Conservation (phyloP, 768 basidiomycete genomes). For the Lactarius akahatsu region DNA sequence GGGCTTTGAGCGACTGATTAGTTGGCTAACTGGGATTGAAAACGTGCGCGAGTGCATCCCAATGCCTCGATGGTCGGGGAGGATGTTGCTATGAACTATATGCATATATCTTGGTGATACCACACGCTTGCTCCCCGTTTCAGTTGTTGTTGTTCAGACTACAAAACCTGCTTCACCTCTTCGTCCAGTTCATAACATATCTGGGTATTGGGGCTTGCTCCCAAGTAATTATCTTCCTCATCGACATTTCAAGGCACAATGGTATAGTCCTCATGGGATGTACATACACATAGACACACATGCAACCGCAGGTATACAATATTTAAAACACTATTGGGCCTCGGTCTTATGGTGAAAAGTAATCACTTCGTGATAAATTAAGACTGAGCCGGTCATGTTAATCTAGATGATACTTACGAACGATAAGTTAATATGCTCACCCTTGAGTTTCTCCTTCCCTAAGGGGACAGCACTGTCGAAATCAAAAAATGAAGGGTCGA, state of each 20-base stretch:
- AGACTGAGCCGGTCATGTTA: constrained; percentile 10
- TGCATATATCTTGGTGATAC: not conserved
- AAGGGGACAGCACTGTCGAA: constrained; percentile 71
- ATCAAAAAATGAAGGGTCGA: constrained; percentile 79
- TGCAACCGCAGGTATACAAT: constrained; percentile 15
- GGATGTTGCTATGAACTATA: constrained; percentile 58
- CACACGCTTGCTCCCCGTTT: not conserved
- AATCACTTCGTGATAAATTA: constrained; percentile 29
- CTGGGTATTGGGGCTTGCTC: not conserved
- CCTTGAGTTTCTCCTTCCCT: constrained; percentile 69
- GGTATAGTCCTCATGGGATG: constrained; percentile 23
- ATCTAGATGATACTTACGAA: not conserved
- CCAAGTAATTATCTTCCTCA: not conserved
- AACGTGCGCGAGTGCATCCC: constrained; percentile 93
- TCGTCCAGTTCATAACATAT: not conserved
- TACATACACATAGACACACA: constrained; percentile 1
- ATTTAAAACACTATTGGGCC: constrained; percentile 16
- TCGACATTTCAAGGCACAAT: constrained; percentile 8
- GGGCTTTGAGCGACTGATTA: constrained; percentile 89
- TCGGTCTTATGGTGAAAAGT: constrained; percentile 12
- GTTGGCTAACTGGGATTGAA: constrained; percentile 82
- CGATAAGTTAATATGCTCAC: constrained; percentile 36
- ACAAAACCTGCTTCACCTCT: not conserved
- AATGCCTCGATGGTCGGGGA: constrained; percentile 86
- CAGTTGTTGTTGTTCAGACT: not conserved